Conservation (phyloP, 257 asterid genomes). For the Plantago major region DNA sequence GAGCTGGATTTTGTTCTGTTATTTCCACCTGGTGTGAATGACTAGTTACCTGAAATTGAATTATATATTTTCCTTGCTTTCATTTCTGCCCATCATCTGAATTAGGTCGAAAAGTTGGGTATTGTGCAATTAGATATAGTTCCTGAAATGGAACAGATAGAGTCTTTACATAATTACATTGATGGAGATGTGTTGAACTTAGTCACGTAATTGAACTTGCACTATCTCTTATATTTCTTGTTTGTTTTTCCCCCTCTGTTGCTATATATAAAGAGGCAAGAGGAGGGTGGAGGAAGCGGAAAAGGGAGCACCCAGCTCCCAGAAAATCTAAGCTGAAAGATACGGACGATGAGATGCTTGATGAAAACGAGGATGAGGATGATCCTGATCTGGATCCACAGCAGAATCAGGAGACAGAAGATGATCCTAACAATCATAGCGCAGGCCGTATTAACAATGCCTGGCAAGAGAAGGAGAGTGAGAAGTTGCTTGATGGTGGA, state of each 20-base stretch:
- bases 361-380: conserved; percentile 83
- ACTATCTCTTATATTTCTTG: neutral
- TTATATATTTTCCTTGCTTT: no score
- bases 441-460: conserved; percentile 35
- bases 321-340: conserved; percentile 58
- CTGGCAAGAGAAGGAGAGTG: conserved; percentile 45
- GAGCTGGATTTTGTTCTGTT: no score
- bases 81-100: no score
- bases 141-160: no score
- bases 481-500: conserved; percentile 49
- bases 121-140: no score
- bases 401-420: conserved; percentile 42
- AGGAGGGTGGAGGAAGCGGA: conserved; percentile 94
- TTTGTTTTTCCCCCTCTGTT: neutral
- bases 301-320: conserved; percentile 55
- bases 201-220: neutral
- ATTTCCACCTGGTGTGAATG: no score
- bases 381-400: conserved; percentile 62
- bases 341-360: conserved; percentile 63
- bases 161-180: no score
- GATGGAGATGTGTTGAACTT: conserved; percentile 1
- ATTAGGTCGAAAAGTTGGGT: neutral
- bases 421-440: conserved; percentile 36
- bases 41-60: no score
- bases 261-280: conserved; percentile 47